Base-by-base conservation (phyloP, 768 basidiomycete genomes). In the Kwoniella heveanensis region DNA sequence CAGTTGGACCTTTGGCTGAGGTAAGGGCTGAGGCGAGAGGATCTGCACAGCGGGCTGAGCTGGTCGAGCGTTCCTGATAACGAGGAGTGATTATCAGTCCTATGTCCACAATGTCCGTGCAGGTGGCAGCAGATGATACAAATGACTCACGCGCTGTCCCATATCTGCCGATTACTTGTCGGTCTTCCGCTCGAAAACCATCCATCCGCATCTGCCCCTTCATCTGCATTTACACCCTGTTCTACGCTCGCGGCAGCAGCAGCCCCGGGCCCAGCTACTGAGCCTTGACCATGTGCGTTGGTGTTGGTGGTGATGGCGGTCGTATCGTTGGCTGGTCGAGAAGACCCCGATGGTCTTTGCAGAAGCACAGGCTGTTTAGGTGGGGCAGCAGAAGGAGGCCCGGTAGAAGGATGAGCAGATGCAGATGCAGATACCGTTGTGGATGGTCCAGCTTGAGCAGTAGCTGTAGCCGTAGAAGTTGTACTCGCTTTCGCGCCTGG, bases 101-200 rank as follows among this genome's bases (percentile, higher is more conserved):
- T 9, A 19, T 17, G 3, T 44, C 39, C 15, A 9, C 19, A 19
- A 44, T 6, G 19, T 7, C 47, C 6, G 19, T 24, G 22, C n/a
- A 29, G 9, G 51, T 19, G 51, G 26, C 26, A 29, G 32, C 32
- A n/a, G n/a, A n/a, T n/a, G n/a, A n/a, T n/a, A n/a, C n/a, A n/a
- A n/a, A n/a, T n/a, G n/a, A n/a, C 66, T 58, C 55, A 71, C 66
- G 66, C 67, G 47, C 61, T 64, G 52, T 72, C 70, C 70, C 70
- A 72, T 51, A 72, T 64, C 44, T 66, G 67, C 26, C 70, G 27
- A 54, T 68, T 69, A 26, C 57, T 60, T 54, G 56, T 53, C n/a
- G 67, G 64, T 26, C 54, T 54, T 27, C 58, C 49, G n/a, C 51
- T 55, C 15, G 62, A 49, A 36, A 63, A 72, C 70, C 67, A 72